phyloP scores from a whole-genome alignment of 23 red algal genomes.

The Rhodosorus marinus region DNA sequence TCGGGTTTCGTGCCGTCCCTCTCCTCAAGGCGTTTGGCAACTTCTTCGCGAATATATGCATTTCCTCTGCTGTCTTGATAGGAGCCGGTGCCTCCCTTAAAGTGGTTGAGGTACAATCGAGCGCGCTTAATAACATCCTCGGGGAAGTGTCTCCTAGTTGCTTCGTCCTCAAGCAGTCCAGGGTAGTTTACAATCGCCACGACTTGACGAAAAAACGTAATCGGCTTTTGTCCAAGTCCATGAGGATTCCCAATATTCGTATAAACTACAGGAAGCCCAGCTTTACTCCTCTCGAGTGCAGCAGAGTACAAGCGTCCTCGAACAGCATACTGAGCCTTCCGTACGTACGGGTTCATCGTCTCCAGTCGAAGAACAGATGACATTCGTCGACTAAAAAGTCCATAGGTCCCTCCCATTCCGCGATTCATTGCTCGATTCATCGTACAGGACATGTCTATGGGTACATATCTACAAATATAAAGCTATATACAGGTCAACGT shows the following conservation, averaged over 20 bases:
- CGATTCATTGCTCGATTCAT: too few species aligned
- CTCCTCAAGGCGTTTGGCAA: constrained; percentile 30
- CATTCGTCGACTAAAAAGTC: too few species aligned
- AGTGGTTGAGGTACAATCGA: constrained; percentile 15
- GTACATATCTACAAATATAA: too few species aligned
- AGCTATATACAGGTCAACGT: too few species aligned
- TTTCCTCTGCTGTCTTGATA: constrained; percentile 64
- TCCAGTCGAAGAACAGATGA: too few species aligned
- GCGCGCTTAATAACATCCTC: constrained; percentile 37
- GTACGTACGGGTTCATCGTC: too few species aligned
- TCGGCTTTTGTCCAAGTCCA: constrained; percentile 40
- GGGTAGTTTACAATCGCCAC: constrained; percentile 51
- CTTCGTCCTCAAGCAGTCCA: neutral
- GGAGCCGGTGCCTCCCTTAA: constrained; percentile 55
- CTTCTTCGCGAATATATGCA: constrained; percentile 23
- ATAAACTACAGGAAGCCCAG: too few species aligned
- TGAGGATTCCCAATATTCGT: constrained; percentile 94
- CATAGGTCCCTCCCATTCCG: too few species aligned
- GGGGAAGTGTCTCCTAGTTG: constrained; percentile 15
- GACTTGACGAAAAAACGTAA: constrained; percentile 61
- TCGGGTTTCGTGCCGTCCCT: constrained; percentile 36
- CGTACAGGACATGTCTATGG: too few species aligned
- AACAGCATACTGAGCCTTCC: too few species aligned
- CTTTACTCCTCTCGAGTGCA: too few species aligned
- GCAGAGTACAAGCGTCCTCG: too few species aligned